Evolutionary conservation across 805 yeast species (phyloP).

Genomic region (Candida dendrica): DNA sequence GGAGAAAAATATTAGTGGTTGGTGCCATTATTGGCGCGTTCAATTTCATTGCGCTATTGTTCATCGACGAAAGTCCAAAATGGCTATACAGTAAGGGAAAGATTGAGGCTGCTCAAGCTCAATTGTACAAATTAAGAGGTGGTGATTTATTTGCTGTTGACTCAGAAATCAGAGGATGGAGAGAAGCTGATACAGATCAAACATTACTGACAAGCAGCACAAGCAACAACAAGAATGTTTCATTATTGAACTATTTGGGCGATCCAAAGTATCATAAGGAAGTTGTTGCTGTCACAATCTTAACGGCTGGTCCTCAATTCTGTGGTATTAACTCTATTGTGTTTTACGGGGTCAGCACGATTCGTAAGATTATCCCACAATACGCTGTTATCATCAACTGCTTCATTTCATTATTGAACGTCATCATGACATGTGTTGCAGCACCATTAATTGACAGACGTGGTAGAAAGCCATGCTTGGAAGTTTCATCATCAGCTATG

Average conservation of each 20-base stretch:
- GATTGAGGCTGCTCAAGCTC: slow-evolving; percentile 32
- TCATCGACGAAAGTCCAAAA: slow-evolving; percentile 71
- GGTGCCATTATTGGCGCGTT: slow-evolving; percentile 50
- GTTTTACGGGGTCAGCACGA: slow-evolving; percentile 85
- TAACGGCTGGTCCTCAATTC: slow-evolving; percentile 82
- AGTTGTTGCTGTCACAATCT: slow-evolving; percentile 57
- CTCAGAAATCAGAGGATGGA: slow-evolving; percentile 11
- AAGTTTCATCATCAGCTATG: slow-evolving; percentile 64
- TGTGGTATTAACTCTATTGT: slow-evolving; percentile 90
- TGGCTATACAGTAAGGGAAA: slow-evolving; percentile 59
- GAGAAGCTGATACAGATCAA: slow-evolving; percentile 15
- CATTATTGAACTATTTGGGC: slow-evolving; percentile 39
- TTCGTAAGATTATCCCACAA: slow-evolving; percentile 64
- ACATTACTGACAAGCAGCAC: slow-evolving; percentile 17
- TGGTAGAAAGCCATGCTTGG: slow-evolving; percentile 70
- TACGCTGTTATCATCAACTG: slow-evolving; percentile 69
- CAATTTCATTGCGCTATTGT: slow-evolving; percentile 36
- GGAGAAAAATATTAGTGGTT: slow-evolving; percentile 66
- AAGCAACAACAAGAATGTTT: slow-evolving; percentile 10
- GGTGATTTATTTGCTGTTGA: slow-evolving; percentile 12
- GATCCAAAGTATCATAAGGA: slow-evolving; percentile 48
- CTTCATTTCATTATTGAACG: slow-evolving; percentile 67
- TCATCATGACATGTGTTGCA: slow-evolving; percentile 63
- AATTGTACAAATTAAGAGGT: slow-evolving; percentile 29
- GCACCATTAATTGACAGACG: slow-evolving; percentile 68